Conservation (phyloP, 1,284 basidiomycete species). For the Stereum hirsutum region DNA sequence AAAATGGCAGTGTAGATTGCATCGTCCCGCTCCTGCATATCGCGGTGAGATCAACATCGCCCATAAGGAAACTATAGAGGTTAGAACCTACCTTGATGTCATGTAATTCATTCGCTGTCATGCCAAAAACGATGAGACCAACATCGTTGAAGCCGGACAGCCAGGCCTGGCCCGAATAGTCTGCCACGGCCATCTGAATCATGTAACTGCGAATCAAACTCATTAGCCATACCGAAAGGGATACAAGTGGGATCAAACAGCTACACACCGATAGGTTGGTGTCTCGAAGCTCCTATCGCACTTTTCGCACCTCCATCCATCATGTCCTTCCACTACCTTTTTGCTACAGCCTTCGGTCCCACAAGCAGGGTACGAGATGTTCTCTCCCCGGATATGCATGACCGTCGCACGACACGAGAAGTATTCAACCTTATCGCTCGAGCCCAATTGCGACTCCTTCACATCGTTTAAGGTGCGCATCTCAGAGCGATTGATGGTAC, state of each 20-base stretch:
- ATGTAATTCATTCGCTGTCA: slow-evolving; percentile 75
- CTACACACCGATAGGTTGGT: slow-evolving; percentile 75
- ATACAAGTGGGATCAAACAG: not conserved
- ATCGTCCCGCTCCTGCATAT: slow-evolving; percentile 55
- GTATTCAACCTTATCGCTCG: slow-evolving; percentile 73
- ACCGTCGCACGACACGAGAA: slow-evolving; percentile 83
- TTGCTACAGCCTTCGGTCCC: slow-evolving; percentile 80
- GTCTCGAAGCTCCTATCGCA: slow-evolving; percentile 69
- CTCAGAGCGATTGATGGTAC: slow-evolving; percentile 58
- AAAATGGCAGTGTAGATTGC: slow-evolving; percentile 54
- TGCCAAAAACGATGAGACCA: slow-evolving; percentile 71
- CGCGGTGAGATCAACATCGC: slow-evolving; percentile 4
- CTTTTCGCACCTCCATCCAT: slow-evolving; percentile 90
- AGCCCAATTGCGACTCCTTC: slow-evolving; percentile 73
- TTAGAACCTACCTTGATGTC: slow-evolving; percentile 60
- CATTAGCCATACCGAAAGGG: not conserved
- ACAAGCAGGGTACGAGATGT: slow-evolving; percentile 88
- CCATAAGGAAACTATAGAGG: not conserved
- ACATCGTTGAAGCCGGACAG: slow-evolving; percentile 95
- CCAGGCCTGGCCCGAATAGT: slow-evolving; percentile 88
- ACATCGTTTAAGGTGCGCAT: slow-evolving; percentile 76
- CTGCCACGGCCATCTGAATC: slow-evolving; percentile 81
- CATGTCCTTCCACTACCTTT: slow-evolving; percentile 72
- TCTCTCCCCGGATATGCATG: slow-evolving; percentile 85
- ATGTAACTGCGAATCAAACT: slow-evolving; percentile 59